Evolutionary conservation across 768 basidiomycete genomes (phyloP), one percentile per base, ranked within the genome.

Genomic region (Postia placenta): DNA sequence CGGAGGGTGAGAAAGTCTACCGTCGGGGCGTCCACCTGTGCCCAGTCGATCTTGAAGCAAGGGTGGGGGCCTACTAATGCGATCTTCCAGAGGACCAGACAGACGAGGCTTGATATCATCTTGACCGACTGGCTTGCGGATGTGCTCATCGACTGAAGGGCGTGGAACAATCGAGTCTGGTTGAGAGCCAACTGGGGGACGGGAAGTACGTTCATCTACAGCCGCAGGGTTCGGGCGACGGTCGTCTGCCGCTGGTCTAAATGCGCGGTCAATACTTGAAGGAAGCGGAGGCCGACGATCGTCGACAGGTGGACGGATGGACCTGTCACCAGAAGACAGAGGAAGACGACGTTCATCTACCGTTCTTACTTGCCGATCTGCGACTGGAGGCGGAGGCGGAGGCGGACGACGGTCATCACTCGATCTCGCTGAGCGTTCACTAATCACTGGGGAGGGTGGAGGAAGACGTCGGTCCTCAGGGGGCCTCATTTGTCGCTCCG

Each of bases 21-120:
- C 49, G 23, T 50, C 49, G 25, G 35, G 53, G 44, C 52, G 17
- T 40, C 43, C 20, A 40, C 42, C 12, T 52, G 7, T 40, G 37
- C 53, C 52, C 20, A 64, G 25, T 24, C 63, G 54, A 24, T 64
- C 63, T 25, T 63, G 61, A 0, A 64, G 54, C 24, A 54, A 54
- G 1, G 55, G 49, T 11, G 54, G 58, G 7, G 25, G 49, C 2
- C 59, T 50, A n/a, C 50, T 54, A 15, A 60, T 48, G 23, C 61
- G 42, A 9, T 63, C 63, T 47, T 63, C 63, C 5, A 60, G 51
- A 19, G 63, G 51, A 1, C 49, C 42, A 19, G 42, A 42, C 3
- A 48, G 33, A 17, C 55, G 55, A n/a, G 46, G 9, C 14, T 17
- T 47, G 12, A 48, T 20, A 14, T 55, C 57, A 23, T 58, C 57